Evolutionary conservation across 1,284 basidiomycete genomes (phyloP).

Genomic region (Trametes sp.): DNA sequence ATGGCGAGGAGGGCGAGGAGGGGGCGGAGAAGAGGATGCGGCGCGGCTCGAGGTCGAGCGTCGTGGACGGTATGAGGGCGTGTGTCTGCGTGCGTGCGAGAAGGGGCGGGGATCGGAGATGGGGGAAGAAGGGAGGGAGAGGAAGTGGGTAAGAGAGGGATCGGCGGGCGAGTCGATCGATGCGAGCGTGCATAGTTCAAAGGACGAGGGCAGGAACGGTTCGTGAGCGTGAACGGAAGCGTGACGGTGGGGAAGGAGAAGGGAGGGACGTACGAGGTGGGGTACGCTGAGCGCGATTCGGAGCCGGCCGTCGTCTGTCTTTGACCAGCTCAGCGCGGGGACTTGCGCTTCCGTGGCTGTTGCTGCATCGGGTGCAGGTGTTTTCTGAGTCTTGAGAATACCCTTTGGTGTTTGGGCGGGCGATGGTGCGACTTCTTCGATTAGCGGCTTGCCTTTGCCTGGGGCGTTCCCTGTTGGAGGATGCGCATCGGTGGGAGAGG

Average conservation of each 20-base stretch:
- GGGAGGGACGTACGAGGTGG: slow-evolving; percentile 52
- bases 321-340: slow-evolving; percentile 51
- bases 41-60: slow-evolving; percentile 67
- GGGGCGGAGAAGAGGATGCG: slow-evolving; percentile 62
- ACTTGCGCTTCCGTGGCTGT: slow-evolving; percentile 33
- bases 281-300: slow-evolving; percentile 59
- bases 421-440: slow-evolving; percentile 55
- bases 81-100: slow-evolving; percentile 49
- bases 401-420: slow-evolving; percentile 42
- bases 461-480: neutral
- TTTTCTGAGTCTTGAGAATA: slow-evolving; percentile 45
- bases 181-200: neutral
- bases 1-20: slow-evolving; percentile 18
- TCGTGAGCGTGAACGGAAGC: slow-evolving; percentile 6
- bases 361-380: slow-evolving; percentile 9
- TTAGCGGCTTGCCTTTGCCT: slow-evolving; percentile 45
- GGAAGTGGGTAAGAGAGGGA: neutral
- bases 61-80: slow-evolving; percentile 50
- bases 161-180: neutral
- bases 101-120: neutral
- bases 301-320: slow-evolving; percentile 47
- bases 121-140: neutral
- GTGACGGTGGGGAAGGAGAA: neutral
- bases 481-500: neutral
- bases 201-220: too few species aligned